phyloP scores from a whole-genome alignment of 2,329 filamentous ascomycete species.

The Verticillium tricorpus region DNA sequence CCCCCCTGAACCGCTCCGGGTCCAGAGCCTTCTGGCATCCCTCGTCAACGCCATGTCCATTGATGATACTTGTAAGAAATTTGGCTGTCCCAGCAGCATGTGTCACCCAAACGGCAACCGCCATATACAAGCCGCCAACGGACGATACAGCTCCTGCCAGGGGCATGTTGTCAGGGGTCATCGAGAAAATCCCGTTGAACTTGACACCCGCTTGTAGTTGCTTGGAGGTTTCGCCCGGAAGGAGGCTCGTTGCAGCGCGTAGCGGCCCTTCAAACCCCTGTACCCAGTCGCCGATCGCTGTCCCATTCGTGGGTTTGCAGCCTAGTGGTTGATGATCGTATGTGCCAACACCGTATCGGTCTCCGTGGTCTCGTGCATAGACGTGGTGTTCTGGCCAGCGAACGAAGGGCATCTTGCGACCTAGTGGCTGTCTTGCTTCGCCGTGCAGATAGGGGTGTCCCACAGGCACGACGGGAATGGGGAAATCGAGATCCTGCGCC shows the following conservation, averaged over 20 bases:
- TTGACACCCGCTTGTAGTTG: not conserved
- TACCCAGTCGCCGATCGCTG: constrained; percentile 4
- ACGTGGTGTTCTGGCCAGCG: constrained; percentile 8
- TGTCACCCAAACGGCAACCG: constrained; percentile 5
- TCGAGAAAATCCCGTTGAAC: constrained; percentile 7
- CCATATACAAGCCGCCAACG: constrained; percentile 1
- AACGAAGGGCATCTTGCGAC: not conserved
- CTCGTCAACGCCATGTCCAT: not conserved
- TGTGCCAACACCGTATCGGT: constrained; percentile 3
- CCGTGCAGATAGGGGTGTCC: constrained; percentile 6
- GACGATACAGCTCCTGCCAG: constrained; percentile 7
- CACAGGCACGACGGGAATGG: constrained; percentile 4
- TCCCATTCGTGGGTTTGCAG: constrained; percentile 1
- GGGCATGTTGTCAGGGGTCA: constrained; percentile 17
- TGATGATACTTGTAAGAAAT: not conserved
- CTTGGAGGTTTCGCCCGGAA: not conserved
- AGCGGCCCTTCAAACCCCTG: constrained; percentile 1
- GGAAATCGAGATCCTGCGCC: not conserved
- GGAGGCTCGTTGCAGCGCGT: not conserved
- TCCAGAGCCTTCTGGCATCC: not conserved
- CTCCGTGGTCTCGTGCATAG: constrained; percentile 5
- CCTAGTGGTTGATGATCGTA: constrained; percentile 4
- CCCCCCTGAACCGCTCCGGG: constrained; percentile 3
- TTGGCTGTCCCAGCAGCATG: constrained; percentile 5
- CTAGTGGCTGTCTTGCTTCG: not conserved